Percentiles rank a stretch among this genome's conserved stretches.
Evolutionary conservation across 768 basidiomycete genomes (phyloP).

Genomic region (Lyophyllum decastes): DNA sequence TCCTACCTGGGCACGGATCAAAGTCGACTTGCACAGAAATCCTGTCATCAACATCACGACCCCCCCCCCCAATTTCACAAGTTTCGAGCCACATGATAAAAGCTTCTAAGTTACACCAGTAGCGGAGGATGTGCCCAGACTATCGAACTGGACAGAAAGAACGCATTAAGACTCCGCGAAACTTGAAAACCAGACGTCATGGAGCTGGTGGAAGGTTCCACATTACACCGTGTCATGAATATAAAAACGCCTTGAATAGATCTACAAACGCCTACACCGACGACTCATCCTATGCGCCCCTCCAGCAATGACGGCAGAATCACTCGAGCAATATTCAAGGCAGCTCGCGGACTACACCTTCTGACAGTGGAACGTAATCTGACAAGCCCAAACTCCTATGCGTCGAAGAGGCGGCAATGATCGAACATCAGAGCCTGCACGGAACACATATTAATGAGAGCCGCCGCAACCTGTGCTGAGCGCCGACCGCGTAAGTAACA

Average conservation of each 20-base stretch:
- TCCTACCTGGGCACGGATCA: too few relatives aligned
- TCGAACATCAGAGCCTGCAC: background rate
- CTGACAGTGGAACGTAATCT: slow-evolving; percentile 39
- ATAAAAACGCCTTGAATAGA: background rate
- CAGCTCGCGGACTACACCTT: slow-evolving; percentile 43
- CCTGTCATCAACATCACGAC: too few relatives aligned
- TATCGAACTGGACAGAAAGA: too few relatives aligned
- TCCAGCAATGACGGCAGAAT: slow-evolving; percentile 28
- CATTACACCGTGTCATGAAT: background rate
- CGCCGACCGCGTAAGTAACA: background rate
- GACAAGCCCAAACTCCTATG: slow-evolving; percentile 6
- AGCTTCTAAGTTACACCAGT: too few relatives aligned
- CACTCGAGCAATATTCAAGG: slow-evolving; percentile 41
- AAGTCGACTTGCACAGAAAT: too few relatives aligned
- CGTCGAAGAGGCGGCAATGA: background rate
- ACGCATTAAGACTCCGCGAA: background rate
- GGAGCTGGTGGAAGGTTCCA: background rate
- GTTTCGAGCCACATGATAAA: too few relatives aligned
- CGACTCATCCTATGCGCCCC: background rate
- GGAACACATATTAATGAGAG: background rate
- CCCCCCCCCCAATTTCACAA: too few relatives aligned
- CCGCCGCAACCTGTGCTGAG: background rate
- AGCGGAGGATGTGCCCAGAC: too few relatives aligned
- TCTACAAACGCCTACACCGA: background rate
- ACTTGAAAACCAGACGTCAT: background rate